Base-by-base conservation (phyloP, 495 filamentous ascomycete genomes). In the Xylaria nigripes region DNA sequence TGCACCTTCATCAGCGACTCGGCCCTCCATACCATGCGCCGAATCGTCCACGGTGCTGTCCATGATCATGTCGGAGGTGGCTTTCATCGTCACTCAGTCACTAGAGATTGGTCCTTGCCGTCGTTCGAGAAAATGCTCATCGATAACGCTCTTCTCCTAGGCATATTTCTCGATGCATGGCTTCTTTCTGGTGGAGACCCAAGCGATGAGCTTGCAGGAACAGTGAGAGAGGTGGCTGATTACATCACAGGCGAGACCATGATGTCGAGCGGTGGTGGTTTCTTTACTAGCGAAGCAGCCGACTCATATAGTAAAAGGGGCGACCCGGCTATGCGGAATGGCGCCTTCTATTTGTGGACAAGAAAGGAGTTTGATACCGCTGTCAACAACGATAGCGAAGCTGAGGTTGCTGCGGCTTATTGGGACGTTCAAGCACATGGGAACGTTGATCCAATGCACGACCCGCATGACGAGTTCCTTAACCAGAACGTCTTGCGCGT, bases 51-150 rank as follows among this genome's bases (percentile, higher is more conserved):
- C 40, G 88, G 93, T 32, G 94, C 88, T 2, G 87, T 97, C 54
- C 82, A 90, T 49, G 93, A 98, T 62, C 93, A 98, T 57, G 83
- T 97, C 55, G 94, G 93, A 2, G 81, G 86, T 62, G 93, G 93
- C 3, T 95, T 97, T 63, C 82, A 90, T 45, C 77, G 93, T 45
- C 95, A 95, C 59, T 94, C 89, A 34, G 85, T 95, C 6, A 97
- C 93, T 6, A 72, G 78, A 23, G 86, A 96, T 68, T 98, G 93
- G 93, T 84, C 81, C 50, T 69, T 98, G 38, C 93, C 93, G 22
- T 91, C 95, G 63, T 98, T 98, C 63, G 93, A 98, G 70, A 98
- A 98, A 77, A 95, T 98, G 89, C 81, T 96, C 2, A 91, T 92
- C 52, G 94, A 97, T 64, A 92, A 98, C 59, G 89, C 86, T 7